Evolutionary conservation across 768 basidiomycete genomes (phyloP).

Genomic region (Clavulina sp.): DNA sequence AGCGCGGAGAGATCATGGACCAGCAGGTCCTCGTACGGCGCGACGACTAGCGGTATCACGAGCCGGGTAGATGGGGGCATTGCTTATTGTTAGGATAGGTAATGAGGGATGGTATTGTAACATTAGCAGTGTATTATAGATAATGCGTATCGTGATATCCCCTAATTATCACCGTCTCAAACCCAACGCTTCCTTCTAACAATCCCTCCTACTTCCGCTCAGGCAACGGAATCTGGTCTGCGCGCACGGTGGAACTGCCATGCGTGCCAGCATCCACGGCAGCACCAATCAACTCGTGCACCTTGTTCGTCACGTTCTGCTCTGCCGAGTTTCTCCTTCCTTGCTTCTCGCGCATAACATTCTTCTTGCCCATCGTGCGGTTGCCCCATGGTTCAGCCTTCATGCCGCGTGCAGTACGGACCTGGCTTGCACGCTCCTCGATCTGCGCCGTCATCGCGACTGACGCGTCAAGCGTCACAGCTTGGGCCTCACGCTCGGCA

Average conservation of each 20-base stretch:
- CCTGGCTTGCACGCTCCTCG: not conserved
- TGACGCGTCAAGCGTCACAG: conserved; percentile 52
- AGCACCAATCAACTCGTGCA: not conserved
- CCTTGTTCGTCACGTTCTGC: not conserved
- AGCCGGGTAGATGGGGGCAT: too few relatives aligned
- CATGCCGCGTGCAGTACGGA: not conserved
- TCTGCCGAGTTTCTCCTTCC: not conserved
- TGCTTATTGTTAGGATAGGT: too few relatives aligned
- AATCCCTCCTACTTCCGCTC: too few relatives aligned
- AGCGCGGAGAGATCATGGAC: conserved; percentile 49
- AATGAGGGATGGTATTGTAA: too few relatives aligned
- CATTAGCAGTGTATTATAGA: not conserved
- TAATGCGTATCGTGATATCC: not conserved
- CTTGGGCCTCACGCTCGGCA: conserved; percentile 27
- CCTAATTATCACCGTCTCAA: not conserved
- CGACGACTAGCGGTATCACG: too few relatives aligned
- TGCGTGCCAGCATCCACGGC: too few relatives aligned
- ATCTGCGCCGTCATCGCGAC: conserved; percentile 17
- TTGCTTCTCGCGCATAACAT: not conserved
- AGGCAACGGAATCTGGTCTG: too few relatives aligned
- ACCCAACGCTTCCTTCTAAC: not conserved
- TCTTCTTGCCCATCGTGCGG: not conserved
- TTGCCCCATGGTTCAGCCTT: not conserved
- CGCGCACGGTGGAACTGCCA: too few relatives aligned
- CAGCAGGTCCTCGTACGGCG: conserved; percentile 42